Percentiles rank a stretch among this genome's conserved stretches.
These are phyloP conservation scores for Vigna hirtella DNA, from an alignment of 306 rosid species.

Conservation along the genomic window DNA sequence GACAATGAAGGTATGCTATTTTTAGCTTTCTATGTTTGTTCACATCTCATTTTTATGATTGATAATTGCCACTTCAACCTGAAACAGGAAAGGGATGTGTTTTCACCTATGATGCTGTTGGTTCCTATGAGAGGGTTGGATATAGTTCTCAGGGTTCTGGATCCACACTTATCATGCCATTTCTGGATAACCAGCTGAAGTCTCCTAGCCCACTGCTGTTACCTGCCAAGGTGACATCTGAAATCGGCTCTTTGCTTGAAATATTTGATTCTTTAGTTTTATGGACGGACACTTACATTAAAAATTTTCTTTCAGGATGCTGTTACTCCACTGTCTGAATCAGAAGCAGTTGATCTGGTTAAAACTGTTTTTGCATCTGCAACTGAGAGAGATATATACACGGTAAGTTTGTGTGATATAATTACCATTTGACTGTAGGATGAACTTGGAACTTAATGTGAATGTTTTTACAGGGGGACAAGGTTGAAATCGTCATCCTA, in stretches of 20 bases:
- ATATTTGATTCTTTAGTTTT: slow-evolving; percentile 32
- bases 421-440: neutral
- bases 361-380: slow-evolving; percentile 95
- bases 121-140: slow-evolving; percentile 99
- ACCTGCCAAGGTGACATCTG: slow-evolving; percentile 71
- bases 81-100: slow-evolving; percentile 94
- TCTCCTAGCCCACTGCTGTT: slow-evolving; percentile 92
- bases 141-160: slow-evolving; percentile 98
- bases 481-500: slow-evolving; percentile 71
- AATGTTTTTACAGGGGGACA: slow-evolving; percentile 74
- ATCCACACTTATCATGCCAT: slow-evolving; percentile 90
- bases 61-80: slow-evolving; percentile 37
- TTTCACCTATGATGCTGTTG: slow-evolving; percentile 99
- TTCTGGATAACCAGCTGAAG: slow-evolving; percentile 88
- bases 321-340: slow-evolving; percentile 88
- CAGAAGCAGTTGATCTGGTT: slow-evolving; percentile 84
- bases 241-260: slow-evolving; percentile 26
- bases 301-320: slow-evolving; percentile 69
- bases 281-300: neutral
- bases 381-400: slow-evolving; percentile 93
- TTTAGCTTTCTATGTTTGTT: slow-evolving; percentile 35
- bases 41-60: slow-evolving; percentile 12
- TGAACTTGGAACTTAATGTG: slow-evolving; percentile 20
- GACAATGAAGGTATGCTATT: slow-evolving; percentile 81
- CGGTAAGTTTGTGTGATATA: slow-evolving; percentile 61